Conservation (phyloP, 164 flowering plant genomes). For the Malania oleifera region DNA sequence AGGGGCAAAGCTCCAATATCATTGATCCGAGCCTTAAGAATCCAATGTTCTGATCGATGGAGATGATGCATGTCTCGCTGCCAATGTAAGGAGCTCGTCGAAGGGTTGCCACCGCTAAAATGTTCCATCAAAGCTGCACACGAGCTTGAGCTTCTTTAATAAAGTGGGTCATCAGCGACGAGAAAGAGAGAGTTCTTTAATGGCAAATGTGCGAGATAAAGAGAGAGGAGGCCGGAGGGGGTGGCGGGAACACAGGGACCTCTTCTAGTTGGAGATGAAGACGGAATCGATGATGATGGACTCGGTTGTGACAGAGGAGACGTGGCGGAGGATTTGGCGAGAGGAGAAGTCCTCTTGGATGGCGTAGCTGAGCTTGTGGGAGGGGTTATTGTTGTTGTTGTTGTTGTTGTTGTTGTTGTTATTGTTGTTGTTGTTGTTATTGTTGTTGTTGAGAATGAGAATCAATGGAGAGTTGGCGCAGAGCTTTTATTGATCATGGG, state of each 20-base stretch:
- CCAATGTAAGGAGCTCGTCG: conserved; percentile 30
- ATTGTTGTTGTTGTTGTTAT: too few species aligned
- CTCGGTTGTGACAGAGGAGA: conserved; percentile 3
- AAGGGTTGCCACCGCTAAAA: conserved; percentile 21
- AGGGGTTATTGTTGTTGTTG: not conserved
- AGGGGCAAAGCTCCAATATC: conserved; percentile 22
- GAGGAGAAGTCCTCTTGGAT: conserved; percentile 5
- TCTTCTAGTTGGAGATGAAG: conserved; percentile 75
- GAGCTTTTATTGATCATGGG: too few species aligned
- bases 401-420: too few species aligned
- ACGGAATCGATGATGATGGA: conserved; percentile 26
- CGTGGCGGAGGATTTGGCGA: conserved; percentile 9
- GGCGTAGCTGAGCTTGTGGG: conserved; percentile 3
- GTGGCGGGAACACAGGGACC: conserved; percentile 41
- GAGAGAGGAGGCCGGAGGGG: not conserved
- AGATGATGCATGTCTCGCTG: conserved; percentile 33
- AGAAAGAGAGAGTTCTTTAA: conserved; percentile 23
- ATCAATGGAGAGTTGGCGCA: too few species aligned
- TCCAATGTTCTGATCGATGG: conserved; percentile 18
- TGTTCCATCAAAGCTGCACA: conserved; percentile 29
- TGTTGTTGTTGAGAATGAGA: too few species aligned
- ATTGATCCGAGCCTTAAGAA: conserved; percentile 15
- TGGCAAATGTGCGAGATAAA: conserved; percentile 6
- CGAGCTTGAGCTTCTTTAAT: conserved; percentile 26
- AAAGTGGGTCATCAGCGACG: conserved; percentile 12